Conservation (phyloP, 495 filamentous ascomycete genomes). For the Lindgomyces ingoldianus region DNA sequence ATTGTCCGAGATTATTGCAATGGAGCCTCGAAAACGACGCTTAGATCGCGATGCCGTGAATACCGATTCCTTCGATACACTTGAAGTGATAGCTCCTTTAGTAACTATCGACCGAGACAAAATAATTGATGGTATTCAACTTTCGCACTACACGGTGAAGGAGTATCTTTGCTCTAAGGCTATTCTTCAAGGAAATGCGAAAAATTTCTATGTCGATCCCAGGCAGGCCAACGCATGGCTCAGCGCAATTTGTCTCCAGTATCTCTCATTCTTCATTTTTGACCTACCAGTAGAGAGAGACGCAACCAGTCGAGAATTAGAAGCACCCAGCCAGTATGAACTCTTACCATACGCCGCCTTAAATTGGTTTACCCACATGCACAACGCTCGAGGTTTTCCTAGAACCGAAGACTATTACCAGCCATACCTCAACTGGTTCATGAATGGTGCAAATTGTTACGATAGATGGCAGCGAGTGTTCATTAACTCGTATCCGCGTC, state of each 20-base stretch:
- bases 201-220: not conserved
- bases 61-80: constrained; percentile 11
- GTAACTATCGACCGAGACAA: not conserved
- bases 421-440: constrained; percentile 2
- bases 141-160: constrained; percentile 3
- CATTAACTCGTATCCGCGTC: not conserved
- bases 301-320: not conserved
- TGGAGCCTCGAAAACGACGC: not conserved
- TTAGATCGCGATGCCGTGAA: constrained; percentile 1
- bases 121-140: not conserved
- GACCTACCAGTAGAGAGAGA: not conserved
- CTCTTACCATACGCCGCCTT: constrained; percentile 1
- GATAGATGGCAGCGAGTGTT: not conserved
- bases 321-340: not conserved
- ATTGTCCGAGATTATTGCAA: constrained; percentile 6
- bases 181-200: not conserved
- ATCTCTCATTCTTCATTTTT: constrained; percentile 1
- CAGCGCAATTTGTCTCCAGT: constrained; percentile 4
- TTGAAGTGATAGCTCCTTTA: constrained; percentile 4
- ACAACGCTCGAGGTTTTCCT: not conserved
- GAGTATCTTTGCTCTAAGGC: not conserved
- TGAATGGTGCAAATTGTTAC: not conserved
- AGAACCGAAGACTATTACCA: not conserved
- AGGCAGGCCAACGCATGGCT: not conserved
- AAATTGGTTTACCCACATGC: constrained; percentile 8